Evolutionary conservation across 1,139 yeast genomes (phyloP), one percentile per base, ranked within the genome.

Genomic region (Geotrichum armillariae): DNA sequence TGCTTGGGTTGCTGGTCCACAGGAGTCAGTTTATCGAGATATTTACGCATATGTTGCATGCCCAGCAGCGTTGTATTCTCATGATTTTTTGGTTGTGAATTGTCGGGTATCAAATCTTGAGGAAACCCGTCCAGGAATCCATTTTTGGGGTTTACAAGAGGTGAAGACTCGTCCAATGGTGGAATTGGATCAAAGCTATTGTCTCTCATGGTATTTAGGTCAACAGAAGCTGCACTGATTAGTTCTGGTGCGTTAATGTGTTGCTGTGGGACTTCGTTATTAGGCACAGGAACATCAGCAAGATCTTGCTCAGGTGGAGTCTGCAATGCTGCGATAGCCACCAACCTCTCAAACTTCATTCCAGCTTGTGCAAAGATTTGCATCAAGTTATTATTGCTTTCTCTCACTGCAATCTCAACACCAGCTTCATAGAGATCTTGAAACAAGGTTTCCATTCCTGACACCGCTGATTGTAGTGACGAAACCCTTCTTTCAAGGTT

Each of bases 371-470:
- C 47, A 16, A 52, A 40, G 5, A 48, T 34, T 16, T 52, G 54
- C 44, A 52, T 47, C 29, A 50, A 40, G 23, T 49, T 48, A 14
- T 41, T 43, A 23, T 39, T 45, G 12, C 38, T 32, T 32, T 49
- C 53, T 22, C 35, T 44, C n/a, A 49, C 49, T 5, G 56, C 56
- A 3, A 53, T 41, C 35, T 53, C 53, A 3, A 53, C 47, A 4
- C 56, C 53, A 2, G 50, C 41, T 17, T 53, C 52, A 34, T 50
- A 53, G 3, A 47, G 41, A 11, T 53, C 47, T 11, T 34, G 36
- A 20, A 49, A 53, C 12, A 50, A 33, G 6, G 46, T 31, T 32
- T 49, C 49, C 35, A 53, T 16, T 11, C 45, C 39, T 11, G 41
- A 17, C 8, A 48, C 34, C 1, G 46, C 37, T 7, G 49, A 27